These are phyloP conservation scores for Geranium rotundifolium DNA, from an alignment of 345 rosid genomes.

Conservation along the genomic window DNA sequence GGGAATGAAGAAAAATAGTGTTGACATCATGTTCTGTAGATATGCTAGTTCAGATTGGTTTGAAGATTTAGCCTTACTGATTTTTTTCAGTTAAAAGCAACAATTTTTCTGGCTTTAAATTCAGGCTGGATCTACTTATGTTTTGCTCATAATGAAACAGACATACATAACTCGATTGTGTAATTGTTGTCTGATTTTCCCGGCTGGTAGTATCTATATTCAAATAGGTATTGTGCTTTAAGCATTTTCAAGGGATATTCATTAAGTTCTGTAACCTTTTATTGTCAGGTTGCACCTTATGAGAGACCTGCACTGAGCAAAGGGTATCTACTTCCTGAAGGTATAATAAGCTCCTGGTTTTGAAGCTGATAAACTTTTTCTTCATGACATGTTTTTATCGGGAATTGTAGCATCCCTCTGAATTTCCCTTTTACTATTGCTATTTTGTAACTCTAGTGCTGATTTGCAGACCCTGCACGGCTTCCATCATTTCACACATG, in stretches of 20 bases:
- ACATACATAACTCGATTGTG: too few relatives aligned
- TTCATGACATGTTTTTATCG: background rate
- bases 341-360: conserved; percentile 19
- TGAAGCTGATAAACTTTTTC: background rate
- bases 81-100: background rate
- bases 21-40: too few relatives aligned
- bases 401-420: background rate
- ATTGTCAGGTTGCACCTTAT: conserved; percentile 61
- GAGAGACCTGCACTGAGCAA: conserved; percentile 94
- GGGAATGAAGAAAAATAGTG: background rate
- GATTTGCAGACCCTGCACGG: conserved; percentile 67
- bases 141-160: too few relatives aligned
- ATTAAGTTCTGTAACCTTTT: background rate
- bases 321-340: conserved; percentile 79
- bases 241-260: background rate
- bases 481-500: conserved; percentile 98
- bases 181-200: too few relatives aligned
- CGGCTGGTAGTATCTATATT: too few relatives aligned
- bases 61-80: background rate
- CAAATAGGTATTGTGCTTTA: too few relatives aligned
- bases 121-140: background rate
- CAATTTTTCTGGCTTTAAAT: background rate
- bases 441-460: conserved; percentile 1
- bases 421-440: conserved; percentile 1
- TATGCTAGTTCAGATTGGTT: background rate